These are phyloP conservation scores for Cyamopsis tetragonoloba DNA, from an alignment of 306 rosid genomes.

Conservation along the genomic window DNA sequence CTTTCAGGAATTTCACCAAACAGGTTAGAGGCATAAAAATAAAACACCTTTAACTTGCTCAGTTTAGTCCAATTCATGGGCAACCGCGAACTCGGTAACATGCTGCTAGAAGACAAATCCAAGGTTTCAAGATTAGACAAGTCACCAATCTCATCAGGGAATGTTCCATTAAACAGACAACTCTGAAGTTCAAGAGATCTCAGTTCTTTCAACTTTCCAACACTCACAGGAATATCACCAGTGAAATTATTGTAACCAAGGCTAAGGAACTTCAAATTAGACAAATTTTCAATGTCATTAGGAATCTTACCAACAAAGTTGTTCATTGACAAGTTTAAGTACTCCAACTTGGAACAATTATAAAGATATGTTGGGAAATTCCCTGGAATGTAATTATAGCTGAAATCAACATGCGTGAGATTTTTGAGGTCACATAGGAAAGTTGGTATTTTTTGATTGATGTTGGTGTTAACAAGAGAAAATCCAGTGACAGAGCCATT, in stretches of 20 bases:
- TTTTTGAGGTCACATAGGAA: constrained; percentile 65
- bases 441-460: constrained; percentile 42
- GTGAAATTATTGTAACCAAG: constrained; percentile 43
- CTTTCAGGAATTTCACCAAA: constrained; percentile 53
- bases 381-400: constrained; percentile 30
- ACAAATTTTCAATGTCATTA: constrained; percentile 37
- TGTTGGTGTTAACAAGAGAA: not conserved
- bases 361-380: constrained; percentile 54
- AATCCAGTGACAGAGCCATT: constrained; percentile 41
- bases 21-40: constrained; percentile 32
- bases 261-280: constrained; percentile 37
- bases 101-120: constrained; percentile 7
- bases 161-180: constrained; percentile 41
- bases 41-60: too few species aligned
- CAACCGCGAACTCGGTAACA: too few species aligned
- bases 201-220: constrained; percentile 45
- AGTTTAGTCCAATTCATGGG: too few species aligned
- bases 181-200: constrained; percentile 25
- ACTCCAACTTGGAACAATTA: constrained; percentile 51
- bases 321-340: constrained; percentile 47
- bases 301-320: constrained; percentile 47
- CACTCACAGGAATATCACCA: constrained; percentile 51
- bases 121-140: constrained; percentile 54
- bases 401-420: constrained; percentile 43
- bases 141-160: constrained; percentile 50